A percentile compares a stretch with the other conserved stretches of the same genome.
Evolutionary conservation across 2,329 filamentous ascomycete species (phyloP).

Genomic region (Verticillium longisporum): DNA sequence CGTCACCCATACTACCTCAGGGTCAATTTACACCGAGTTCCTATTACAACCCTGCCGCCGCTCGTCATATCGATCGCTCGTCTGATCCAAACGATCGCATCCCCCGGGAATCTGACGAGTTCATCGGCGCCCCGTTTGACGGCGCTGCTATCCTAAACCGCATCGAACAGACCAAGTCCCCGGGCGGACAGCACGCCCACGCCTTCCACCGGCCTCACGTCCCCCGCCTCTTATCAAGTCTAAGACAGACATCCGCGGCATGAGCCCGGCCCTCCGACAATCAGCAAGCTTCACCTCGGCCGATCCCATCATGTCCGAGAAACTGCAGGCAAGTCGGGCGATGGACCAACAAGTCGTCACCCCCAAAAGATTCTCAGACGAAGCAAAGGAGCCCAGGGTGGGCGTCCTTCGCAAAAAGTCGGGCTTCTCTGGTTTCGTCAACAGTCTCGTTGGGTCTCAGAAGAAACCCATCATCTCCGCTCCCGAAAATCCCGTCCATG

Average conservation of each 20-base stretch:
- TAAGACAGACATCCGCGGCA: conserved; percentile 43
- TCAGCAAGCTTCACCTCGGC: conserved; percentile 58
- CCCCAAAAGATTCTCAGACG: conserved; percentile 74
- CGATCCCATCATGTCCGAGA: conserved; percentile 42
- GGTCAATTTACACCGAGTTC: conserved; percentile 37
- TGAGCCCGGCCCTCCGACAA: conserved; percentile 53
- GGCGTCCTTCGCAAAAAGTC: conserved; percentile 72
- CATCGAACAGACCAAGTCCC: conserved; percentile 45
- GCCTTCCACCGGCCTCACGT: conserved; percentile 19
- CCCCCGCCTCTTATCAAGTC: conserved; percentile 35
- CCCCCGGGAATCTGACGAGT: conserved; percentile 41
- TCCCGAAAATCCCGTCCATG: conserved; percentile 93
- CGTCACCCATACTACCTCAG: conserved; percentile 37
- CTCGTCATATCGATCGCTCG: conserved; percentile 2
- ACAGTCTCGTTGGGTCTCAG: conserved; percentile 73
- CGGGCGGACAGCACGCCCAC: conserved; percentile 16
- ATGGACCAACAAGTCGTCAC: conserved; percentile 40
- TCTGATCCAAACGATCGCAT: conserved; percentile 4
- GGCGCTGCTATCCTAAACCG: conserved; percentile 54
- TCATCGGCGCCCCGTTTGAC: conserved; percentile 61
- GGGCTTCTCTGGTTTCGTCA: conserved; percentile 82
- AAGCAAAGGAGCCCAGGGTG: conserved; percentile 57
- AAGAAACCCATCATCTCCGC: conserved; percentile 94
- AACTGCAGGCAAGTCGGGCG: conserved; percentile 22
- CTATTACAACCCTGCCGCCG: conserved; percentile 21